These are phyloP conservation scores for Lactarius akahatsu DNA, from an alignment of 768 basidiomycete species.

Conservation along the genomic window DNA sequence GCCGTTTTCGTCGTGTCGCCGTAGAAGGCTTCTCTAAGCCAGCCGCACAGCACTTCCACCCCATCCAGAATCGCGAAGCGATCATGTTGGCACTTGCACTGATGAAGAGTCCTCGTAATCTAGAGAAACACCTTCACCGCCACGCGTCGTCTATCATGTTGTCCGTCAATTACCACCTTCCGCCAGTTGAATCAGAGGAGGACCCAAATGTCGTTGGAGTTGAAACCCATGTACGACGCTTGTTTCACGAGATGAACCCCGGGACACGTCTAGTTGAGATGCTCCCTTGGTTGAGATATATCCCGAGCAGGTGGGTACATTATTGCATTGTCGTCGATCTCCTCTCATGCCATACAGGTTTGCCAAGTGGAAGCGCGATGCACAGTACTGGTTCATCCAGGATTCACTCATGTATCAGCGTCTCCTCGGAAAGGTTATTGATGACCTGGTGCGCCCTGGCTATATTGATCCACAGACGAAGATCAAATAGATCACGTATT, in stretches of 20 bases:
- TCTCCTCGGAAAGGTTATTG: conserved; percentile 8
- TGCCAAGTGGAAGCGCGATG: conserved; percentile 25
- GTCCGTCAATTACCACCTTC: neutral
- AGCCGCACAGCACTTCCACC: neutral
- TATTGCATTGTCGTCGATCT: neutral
- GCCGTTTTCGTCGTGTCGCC: neutral
- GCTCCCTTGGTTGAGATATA: conserved; percentile 6
- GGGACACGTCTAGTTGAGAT: conserved; percentile 1
- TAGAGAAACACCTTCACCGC: neutral
- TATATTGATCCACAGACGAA: neutral
- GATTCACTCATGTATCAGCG: conserved; percentile 19
- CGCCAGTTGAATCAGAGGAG: neutral
- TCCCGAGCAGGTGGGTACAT: conserved; percentile 3
- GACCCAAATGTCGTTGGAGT: neutral
- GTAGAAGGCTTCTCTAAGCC: neutral
- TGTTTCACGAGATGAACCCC: neutral
- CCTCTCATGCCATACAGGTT: neutral
- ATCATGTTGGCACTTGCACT: neutral
- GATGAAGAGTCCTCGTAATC: neutral
- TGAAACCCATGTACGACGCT: neutral
- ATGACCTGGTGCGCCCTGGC: conserved; percentile 2
- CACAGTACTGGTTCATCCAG: conserved; percentile 13
- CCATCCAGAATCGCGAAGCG: conserved; percentile 1
- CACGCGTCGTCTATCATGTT: neutral
- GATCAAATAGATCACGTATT: neutral